These are phyloP conservation scores for Kwoniella mangroviensis DNA, from an alignment of 768 basidiomycete species.

Conservation along the genomic window DNA sequence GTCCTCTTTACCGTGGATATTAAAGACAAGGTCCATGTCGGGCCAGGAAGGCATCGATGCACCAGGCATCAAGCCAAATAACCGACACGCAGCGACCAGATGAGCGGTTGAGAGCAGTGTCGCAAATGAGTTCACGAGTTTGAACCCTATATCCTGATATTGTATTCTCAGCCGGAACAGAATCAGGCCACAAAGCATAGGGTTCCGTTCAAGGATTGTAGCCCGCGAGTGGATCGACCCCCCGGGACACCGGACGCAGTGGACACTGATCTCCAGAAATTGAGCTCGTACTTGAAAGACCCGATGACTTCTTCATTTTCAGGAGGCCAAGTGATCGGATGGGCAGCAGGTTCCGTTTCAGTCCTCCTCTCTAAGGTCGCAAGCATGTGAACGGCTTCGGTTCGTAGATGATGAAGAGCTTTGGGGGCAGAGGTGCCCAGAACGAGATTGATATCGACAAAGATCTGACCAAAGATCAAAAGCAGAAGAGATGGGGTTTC, in stretches of 20 bases:
- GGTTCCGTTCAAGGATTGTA: constrained; percentile 15
- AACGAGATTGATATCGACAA: constrained; percentile 20
- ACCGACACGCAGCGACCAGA: constrained; percentile 6
- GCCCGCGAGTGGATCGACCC: neutral
- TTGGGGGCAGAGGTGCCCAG: neutral
- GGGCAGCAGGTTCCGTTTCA: too few species aligned
- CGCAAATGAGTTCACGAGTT: constrained; percentile 8
- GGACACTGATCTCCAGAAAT: neutral
- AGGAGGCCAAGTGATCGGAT: too few species aligned
- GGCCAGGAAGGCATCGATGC: neutral
- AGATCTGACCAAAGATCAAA: constrained; percentile 15
- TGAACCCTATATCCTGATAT: constrained; percentile 17
- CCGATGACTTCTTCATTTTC: too few species aligned
- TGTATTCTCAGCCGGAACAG: constrained; percentile 22
- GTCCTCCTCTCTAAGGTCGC: neutral
- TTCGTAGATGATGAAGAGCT: neutral
- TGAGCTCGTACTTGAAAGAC: too few species aligned
- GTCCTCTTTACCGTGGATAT: constrained; percentile 26
- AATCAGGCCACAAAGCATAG: constrained; percentile 20
- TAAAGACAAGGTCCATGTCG: constrained; percentile 15
- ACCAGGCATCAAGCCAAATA: neutral
- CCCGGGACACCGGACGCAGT: neutral
- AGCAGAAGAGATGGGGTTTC: constrained; percentile 9
- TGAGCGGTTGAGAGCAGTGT: constrained; percentile 18
- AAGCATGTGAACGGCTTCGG: constrained; percentile 1